Conservation (phyloP, 1,139 yeast genomes). For the Pichia sp. region DNA sequence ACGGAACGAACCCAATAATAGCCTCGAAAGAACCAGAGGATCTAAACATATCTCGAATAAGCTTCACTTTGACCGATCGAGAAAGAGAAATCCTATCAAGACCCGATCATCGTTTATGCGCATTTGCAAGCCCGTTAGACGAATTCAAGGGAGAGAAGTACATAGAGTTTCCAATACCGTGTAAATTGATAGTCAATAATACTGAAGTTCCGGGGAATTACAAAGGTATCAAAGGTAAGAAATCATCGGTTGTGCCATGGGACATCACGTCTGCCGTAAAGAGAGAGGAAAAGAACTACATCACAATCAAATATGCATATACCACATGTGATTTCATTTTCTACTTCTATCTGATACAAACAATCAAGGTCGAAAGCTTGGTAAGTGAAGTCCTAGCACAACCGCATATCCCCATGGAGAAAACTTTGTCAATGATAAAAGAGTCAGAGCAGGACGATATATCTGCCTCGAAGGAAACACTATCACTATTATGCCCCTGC, state of each 20-base stretch:
- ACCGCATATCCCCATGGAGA: slow-evolving; percentile 45
- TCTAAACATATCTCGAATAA: slow-evolving; percentile 39
- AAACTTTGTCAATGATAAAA: slow-evolving; percentile 43
- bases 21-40: slow-evolving; percentile 21
- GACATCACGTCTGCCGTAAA: slow-evolving; percentile 49
- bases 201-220: slow-evolving; percentile 44
- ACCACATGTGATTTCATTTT: slow-evolving; percentile 40
- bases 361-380: slow-evolving; percentile 39
- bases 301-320: slow-evolving; percentile 53
- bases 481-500: slow-evolving; percentile 61
- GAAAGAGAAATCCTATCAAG: slow-evolving; percentile 36
- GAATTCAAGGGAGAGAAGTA: slow-evolving; percentile 35
- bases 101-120: slow-evolving; percentile 36
- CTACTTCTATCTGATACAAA: slow-evolving; percentile 51
- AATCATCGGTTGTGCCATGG: slow-evolving; percentile 66
- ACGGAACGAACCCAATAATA: not conserved
- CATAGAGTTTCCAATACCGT: slow-evolving; percentile 55
- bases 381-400: slow-evolving; percentile 32
- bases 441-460: slow-evolving; percentile 43
- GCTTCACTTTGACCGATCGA: slow-evolving; percentile 39
- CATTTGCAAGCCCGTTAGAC: slow-evolving; percentile 45
- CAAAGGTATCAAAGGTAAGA: slow-evolving; percentile 56
- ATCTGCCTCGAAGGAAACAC: slow-evolving; percentile 49
- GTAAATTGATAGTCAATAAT: slow-evolving; percentile 52
- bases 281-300: slow-evolving; percentile 32